Base-by-base conservation (phyloP, 2,329 filamentous ascomycete genomes). In the Metarhizium brunneum region DNA sequence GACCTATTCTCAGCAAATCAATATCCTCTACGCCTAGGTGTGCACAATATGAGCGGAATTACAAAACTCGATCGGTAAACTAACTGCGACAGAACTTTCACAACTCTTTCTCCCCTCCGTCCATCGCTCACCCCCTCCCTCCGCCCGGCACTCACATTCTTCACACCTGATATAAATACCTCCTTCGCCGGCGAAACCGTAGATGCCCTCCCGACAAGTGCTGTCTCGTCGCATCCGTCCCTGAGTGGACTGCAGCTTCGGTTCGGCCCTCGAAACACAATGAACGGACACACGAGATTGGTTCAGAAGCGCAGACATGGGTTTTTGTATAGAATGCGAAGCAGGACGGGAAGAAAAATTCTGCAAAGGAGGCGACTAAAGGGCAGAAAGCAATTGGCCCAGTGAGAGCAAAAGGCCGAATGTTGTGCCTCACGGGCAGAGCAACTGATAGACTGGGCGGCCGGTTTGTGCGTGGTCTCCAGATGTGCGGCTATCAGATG, bases 301-400 rank as follows among this genome's bases (percentile, higher is more conserved):
- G 67, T 83, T 14, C 79, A 83, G 69, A 84, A 84, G 74, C 74
- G 81, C 29, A 74, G 81, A 60, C 76, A 79, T 60, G 82, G 82
- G 1, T 85, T 83, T 62, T 66, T 85, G 50, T 74, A 71, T 60
- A 71, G 81, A 42, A 67, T 76, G 60, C 70, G 74, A 60, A 76
- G 75, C 49, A 75, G 73, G 64, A 77, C 73, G 10, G 82, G 82
- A 3, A 71, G 75, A 56, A 80, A 76, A 69, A 80, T 76, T 57
- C 63, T 85, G 53, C 68, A 71, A 64, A 69, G 81, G 63, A 73
- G 82, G 68, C 73, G 65, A 68, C 61, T 72, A 14, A 84, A 83
- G 76, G 77, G 79, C 54, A 69, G 82, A 59, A 71, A 69, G 63
- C 67, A 72, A 62, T 56, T 82, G 59, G 66, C 62, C 18, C 64